Evolutionary conservation across 2,329 filamentous ascomycete genomes (phyloP).

Genomic region (Clonostachys sp.): DNA sequence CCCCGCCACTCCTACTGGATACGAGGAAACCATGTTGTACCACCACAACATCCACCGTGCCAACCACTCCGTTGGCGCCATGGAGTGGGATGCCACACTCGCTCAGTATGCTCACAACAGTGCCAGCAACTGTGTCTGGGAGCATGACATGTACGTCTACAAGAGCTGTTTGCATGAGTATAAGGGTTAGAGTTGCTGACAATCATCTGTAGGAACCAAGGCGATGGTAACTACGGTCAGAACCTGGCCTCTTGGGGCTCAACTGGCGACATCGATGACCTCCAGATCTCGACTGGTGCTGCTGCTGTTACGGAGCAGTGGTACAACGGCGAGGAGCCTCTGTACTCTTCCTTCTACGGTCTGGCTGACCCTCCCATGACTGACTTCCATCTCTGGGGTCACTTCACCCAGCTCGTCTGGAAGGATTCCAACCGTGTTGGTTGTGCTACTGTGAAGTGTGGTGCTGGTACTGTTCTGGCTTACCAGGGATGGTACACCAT

Average conservation of each 20-base stretch:
- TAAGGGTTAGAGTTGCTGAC: constrained; percentile 18
- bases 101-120: constrained; percentile 59
- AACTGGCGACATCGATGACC: constrained; percentile 24
- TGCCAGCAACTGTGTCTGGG: constrained; percentile 65
- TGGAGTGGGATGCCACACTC: constrained; percentile 63
- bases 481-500: constrained; percentile 70
- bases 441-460: constrained; percentile 68
- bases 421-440: constrained; percentile 28
- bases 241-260: constrained; percentile 72
- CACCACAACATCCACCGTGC: constrained; percentile 84
- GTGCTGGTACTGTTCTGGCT: constrained; percentile 36
- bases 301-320: constrained; percentile 74
- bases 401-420: constrained; percentile 39
- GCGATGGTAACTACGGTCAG: constrained; percentile 73
- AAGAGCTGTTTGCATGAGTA: constrained; percentile 36
- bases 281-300: constrained; percentile 50
- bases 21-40: constrained; percentile 44
- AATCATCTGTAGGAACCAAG: constrained; percentile 37
- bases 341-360: constrained; percentile 56
- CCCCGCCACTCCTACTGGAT: constrained; percentile 6
- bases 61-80: constrained; percentile 67
- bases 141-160: constrained; percentile 57
- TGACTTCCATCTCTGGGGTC: constrained; percentile 64
- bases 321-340: constrained; percentile 76
- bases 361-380: constrained; percentile 49